Base-by-base conservation (phyloP, 2,329 filamentous ascomycete genomes). In the Xylaria sp. region DNA sequence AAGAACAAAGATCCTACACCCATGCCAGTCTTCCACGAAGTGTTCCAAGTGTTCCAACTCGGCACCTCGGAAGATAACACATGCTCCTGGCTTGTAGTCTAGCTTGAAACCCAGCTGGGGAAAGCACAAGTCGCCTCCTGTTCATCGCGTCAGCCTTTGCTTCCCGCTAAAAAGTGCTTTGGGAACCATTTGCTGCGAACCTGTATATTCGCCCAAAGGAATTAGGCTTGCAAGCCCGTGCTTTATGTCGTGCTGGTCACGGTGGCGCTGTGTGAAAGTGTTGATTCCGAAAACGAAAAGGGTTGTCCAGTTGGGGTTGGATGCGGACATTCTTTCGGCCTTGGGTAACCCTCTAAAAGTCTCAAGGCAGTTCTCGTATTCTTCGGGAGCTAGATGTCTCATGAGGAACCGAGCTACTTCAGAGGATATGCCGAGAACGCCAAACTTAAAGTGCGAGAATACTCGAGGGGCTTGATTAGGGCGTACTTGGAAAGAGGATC, bases 1-100 rank as follows among this genome's bases (percentile, higher is more conserved):
- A 1, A 39, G 29, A 9, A 50, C 37, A 24, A 50, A 54, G 38
- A 54, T 37, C 22, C 52, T 40, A 20, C 50, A 44, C 17, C 52
- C 47, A 1, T 20, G 40, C 52, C 52, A 54, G 47, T 54, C 52
- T 8, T 39, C 24, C 18, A 54, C 47, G 13, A 50, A 54, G 17
- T 54, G 47, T 16, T 50, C 52, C 4, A 50, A 54, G 17, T 54
- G 47, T 16, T 50, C 52, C 4, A 50, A 20, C 20, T 54, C 47
- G 3, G 39, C 26, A n/a, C 52, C 52, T n/a, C 41, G 52, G 42
- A 54, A 54, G 8, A 47, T 39, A 4, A 54, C 38, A 21, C 41
- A 50, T n/a, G 37, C 41, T 9, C 52, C 52, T 6, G 52, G 37
- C 47, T 50, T 37, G 9, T 54, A 47, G 2, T 11, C 17, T 20